Evolutionary conservation across 1,284 basidiomycete species (phyloP), one percentile per base, ranked within the genome.

Genomic region (Ustilago vetiveriae): DNA sequence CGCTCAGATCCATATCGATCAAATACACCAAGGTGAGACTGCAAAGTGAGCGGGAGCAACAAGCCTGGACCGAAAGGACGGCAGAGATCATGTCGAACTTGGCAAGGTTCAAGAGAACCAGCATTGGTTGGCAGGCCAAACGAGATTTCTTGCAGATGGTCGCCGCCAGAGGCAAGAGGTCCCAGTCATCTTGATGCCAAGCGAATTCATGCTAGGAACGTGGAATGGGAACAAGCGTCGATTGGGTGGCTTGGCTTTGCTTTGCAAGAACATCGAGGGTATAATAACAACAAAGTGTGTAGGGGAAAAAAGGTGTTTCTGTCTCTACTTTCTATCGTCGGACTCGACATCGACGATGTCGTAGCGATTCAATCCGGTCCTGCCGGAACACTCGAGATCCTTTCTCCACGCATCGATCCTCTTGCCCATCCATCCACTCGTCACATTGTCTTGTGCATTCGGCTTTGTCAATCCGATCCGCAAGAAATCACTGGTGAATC

Each of bases 351-450:
- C 27, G 27, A 7, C 27, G 13, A 43, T 26, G 11, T 7, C 3
- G 16, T 53, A 44, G 3, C 11, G 4, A 16, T 44, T 48, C 17
- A 59, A 23, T 10, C 50, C 50, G 6, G 55, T 46, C 3, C 49
- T 23, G 10, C 55, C 45, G 2, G 29, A 29, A 43, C 67, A 70
- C 3, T 23, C 17, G 2, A n/a, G 5, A 2, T 47, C 26, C 3
- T 13, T 13, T 4, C 52, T 30, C 68, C 68, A 71, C 11, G 4
- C 1, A 17, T 56, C 37, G 36, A 71, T 57, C 3, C 62, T 7
- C 4, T 3, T 49, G 6, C 37, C 46, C 62, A 71, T 65, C 62
- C 62, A 71, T 14, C 68, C 68, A 1, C 60, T 62, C 1, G 53
- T 56, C 14, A 58, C 16, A 9, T n/a, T 38, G 11, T 41, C 27